phyloP scores from a whole-genome alignment of 176 grass and related monocot species.

The Rhynchospora tenuis region DNA sequence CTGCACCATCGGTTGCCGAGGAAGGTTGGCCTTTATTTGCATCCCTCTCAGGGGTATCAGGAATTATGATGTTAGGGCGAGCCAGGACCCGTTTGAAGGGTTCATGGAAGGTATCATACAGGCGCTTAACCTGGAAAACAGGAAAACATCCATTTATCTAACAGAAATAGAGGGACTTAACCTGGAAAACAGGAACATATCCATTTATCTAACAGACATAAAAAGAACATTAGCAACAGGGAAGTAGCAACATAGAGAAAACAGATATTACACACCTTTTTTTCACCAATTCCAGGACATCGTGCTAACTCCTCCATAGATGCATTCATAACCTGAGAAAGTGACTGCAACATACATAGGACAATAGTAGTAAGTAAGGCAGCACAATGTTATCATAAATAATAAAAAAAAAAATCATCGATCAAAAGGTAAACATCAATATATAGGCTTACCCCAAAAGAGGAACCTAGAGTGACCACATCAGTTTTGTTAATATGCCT shows the following conservation, averaged over 20 bases:
- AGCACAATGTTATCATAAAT: not conserved
- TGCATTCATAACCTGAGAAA: conserved; percentile 92
- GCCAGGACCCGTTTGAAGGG: conserved; percentile 55
- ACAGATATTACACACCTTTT: conserved; percentile 53
- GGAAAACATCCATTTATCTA: conserved; percentile 1
- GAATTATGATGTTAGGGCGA: conserved; percentile 42
- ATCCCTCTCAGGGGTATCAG: conserved; percentile 52
- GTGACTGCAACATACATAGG: conserved; percentile 46
- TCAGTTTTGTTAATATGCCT: conserved; percentile 87
- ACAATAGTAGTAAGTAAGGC: not conserved
- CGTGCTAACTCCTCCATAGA: conserved; percentile 91
- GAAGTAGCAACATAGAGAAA: not conserved
- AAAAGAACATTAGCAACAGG: not conserved
- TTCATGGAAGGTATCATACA: conserved; percentile 92
- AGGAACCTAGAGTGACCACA: conserved; percentile 87
- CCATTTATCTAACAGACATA: not conserved
- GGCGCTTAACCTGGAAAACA: conserved; percentile 58
- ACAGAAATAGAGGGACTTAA: conserved; percentile 26
- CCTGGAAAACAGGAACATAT: conserved; percentile 35
- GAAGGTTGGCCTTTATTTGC: conserved; percentile 36
- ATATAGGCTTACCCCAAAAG: conserved; percentile 73
- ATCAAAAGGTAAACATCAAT: not conserved
- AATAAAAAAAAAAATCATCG: not conserved
- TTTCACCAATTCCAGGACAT: conserved; percentile 92
- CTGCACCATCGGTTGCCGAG: not conserved